phyloP scores from a whole-genome alignment of 2,329 filamentous ascomycete genomes.

The Aspergillus quadricinctus region DNA sequence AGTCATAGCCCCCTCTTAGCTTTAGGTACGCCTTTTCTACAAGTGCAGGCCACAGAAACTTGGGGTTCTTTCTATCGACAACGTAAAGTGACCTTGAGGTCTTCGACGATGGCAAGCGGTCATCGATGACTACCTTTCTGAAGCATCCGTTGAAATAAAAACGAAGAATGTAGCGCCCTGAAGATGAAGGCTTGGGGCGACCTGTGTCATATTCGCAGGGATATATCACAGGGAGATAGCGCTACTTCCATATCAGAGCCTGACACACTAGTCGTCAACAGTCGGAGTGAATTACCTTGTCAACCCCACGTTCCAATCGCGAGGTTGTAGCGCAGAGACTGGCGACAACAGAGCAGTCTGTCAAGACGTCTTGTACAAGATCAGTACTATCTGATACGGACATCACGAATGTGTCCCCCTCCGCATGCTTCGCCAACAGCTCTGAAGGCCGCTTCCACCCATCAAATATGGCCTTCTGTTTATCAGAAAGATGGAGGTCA shows the following conservation, averaged over 20 bases:
- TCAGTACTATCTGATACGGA: constrained; percentile 60
- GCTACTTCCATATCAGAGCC: constrained; percentile 40
- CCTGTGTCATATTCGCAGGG: constrained; percentile 62
- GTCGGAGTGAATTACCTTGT: constrained; percentile 51
- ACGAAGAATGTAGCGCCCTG: constrained; percentile 86
- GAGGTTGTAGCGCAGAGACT: constrained; percentile 81
- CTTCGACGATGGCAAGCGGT: constrained; percentile 72
- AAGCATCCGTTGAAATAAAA: constrained; percentile 95
- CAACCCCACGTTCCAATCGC: constrained; percentile 63
- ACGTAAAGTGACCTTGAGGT: constrained; percentile 77
- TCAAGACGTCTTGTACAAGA: constrained; percentile 90
- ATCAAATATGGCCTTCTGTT: constrained; percentile 71
- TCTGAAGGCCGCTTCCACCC: constrained; percentile 78
- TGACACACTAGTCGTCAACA: neutral
- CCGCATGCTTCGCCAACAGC: constrained; percentile 49
- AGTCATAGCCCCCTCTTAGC: constrained; percentile 92
- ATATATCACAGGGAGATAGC: constrained; percentile 68
- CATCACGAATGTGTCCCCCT: constrained; percentile 49
- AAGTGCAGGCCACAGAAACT: constrained; percentile 84
- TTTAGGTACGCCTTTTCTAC: constrained; percentile 97
- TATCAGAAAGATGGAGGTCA: constrained; percentile 66
- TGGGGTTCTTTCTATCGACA: constrained; percentile 75
- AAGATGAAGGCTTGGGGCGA: constrained; percentile 63
- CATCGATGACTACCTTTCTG: constrained; percentile 82
- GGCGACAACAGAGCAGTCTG: constrained; percentile 95